Conservation (phyloP, 1,284 basidiomycete species). For the Tilletia horrida region DNA sequence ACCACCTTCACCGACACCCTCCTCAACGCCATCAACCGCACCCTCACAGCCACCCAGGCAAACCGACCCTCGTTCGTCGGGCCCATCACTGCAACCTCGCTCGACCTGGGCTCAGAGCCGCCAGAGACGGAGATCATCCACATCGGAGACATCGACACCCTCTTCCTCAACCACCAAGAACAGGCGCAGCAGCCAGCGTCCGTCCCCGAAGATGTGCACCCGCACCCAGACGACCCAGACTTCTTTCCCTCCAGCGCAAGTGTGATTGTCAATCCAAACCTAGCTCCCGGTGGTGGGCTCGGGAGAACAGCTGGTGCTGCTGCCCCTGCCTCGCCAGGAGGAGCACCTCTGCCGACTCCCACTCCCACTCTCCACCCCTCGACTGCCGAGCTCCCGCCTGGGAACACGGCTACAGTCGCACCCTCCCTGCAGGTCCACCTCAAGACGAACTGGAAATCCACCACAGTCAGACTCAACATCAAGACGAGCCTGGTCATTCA, state of each 20-base stretch:
- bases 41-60: constrained; percentile 65
- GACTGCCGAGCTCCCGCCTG: constrained; percentile 35
- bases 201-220: neutral
- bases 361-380: constrained; percentile 68
- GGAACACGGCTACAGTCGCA: constrained; percentile 8
- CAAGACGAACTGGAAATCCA: constrained; percentile 41
- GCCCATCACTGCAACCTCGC: constrained; percentile 74
- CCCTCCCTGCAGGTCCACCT: constrained; percentile 14
- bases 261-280: neutral
- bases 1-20: constrained; percentile 68
- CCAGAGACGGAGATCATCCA: constrained; percentile 88
- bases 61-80: constrained; percentile 84
- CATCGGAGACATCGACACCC: constrained; percentile 85
- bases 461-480: constrained; percentile 62
- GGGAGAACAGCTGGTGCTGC: neutral
- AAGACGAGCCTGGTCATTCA: constrained; percentile 92
- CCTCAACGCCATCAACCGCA: constrained; percentile 73
- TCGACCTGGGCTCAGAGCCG: constrained; percentile 78
- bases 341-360: neutral
- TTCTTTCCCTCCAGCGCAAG: neutral
- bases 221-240: neutral
- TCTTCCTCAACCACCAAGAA: constrained; percentile 61
- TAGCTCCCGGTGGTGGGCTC: neutral
- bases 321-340: neutral
- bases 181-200: neutral